Percentiles rank a stretch among this genome's conserved stretches.
phyloP scores from a whole-genome alignment of 371 early-diverging fungal genomes.

The Zychaea mexicana region DNA sequence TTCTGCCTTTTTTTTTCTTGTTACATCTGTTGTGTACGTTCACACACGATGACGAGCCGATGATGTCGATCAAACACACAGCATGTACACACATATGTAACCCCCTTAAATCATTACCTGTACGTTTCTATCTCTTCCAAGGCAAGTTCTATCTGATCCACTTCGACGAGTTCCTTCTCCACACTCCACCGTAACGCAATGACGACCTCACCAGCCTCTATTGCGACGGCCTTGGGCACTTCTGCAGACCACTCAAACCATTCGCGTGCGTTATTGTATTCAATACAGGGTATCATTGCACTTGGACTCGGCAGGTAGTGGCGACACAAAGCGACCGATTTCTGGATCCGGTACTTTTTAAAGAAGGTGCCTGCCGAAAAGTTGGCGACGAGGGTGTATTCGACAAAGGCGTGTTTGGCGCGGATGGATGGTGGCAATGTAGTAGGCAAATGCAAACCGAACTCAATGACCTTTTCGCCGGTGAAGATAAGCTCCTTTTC shows the following conservation, averaged over 20 bases:
- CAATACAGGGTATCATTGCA: slow-evolving; percentile 45
- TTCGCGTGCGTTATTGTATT: slow-evolving; percentile 33
- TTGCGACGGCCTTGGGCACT: slow-evolving; percentile 42
- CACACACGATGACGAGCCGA: no score
- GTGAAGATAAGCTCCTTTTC: slow-evolving; percentile 52
- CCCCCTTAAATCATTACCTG: slow-evolving; percentile 23
- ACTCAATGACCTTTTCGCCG: slow-evolving; percentile 41
- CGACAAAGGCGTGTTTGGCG: slow-evolving; percentile 43
- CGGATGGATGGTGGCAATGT: slow-evolving; percentile 38
- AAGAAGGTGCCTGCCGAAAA: slow-evolving; percentile 46
- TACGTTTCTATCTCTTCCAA: slow-evolving; percentile 45
- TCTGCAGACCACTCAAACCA: slow-evolving; percentile 55
- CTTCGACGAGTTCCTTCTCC: slow-evolving; percentile 47
- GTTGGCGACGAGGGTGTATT: slow-evolving; percentile 43
- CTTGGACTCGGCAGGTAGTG: slow-evolving; percentile 48
- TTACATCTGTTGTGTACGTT: no score
- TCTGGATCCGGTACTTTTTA: slow-evolving; percentile 43
- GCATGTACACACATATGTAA: neutral
- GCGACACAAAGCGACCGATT: slow-evolving; percentile 30
- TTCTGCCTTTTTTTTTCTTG: no score
- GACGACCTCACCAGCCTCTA: slow-evolving; percentile 45
- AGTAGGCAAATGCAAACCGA: slow-evolving; percentile 48
- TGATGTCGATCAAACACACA: no score
- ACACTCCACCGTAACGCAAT: slow-evolving; percentile 45
- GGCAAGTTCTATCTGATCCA: slow-evolving; percentile 33